Base-by-base conservation (phyloP, 1,284 basidiomycete species). In the Ceratobasidium sp. region DNA sequence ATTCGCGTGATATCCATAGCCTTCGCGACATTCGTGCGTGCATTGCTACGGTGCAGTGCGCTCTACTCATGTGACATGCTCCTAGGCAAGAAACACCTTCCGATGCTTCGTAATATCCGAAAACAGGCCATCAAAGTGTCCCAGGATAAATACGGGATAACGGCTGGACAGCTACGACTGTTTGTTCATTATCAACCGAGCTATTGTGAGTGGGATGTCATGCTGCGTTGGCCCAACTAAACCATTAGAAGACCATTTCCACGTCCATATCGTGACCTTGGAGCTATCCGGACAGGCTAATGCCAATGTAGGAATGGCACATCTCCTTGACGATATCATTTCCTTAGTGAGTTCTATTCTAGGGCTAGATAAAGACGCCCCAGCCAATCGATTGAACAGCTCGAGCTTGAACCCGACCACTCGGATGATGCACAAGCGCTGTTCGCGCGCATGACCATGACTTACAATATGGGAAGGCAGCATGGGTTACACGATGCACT, bases 151-250 rank as follows among this genome's bases (percentile, higher is more conserved):
- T 96, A 88, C 84, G 85, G 85, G 0, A 78, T 94, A 2, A 77
- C 78, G 0, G 72, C 76, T 2, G 86, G 87, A 1, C 82, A 86
- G 25, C 75, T 98, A 70, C 81, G 94, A 70, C 84, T 96, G 81
- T 96, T 90, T 75, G 80, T 98, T 29, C 96, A 99, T 77, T 98
- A 99, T 77, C 96, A 98, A 77, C 96, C 96, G 0, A 93, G 89
- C 43, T 98, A 98, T 77, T 98, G 96, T 96, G 72, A 76, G 92
- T 82, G 5, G 0, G 40, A 27, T 65, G 45, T 17, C 31, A 25
- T 22, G 45, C 45, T 10, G 8, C 13, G 22, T 20, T 40, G 38
- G 17, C 38, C 38, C 17, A 8, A 20, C 53, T 32, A 47, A 15
- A 10, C 15, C 17, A 22, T 57, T 67, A 17, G 13, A 72, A 96